phyloP scores from a whole-genome alignment of 306 rosid species.

The Fagus sylvatica region DNA sequence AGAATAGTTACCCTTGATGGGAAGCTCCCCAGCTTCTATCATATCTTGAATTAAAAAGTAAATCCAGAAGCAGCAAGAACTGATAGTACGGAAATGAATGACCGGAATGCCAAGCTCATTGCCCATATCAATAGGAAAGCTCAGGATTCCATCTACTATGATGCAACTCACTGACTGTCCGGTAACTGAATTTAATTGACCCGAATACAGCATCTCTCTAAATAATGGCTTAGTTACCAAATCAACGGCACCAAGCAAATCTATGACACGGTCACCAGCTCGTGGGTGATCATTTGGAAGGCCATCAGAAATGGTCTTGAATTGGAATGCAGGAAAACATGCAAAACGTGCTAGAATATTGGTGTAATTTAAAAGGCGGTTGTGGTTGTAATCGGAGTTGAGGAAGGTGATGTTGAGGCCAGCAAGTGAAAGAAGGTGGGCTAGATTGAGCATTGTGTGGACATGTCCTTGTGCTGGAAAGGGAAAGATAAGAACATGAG shows the following conservation, averaged over 20 bases:
- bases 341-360: slow-evolving; percentile 8
- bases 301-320: slow-evolving; percentile 33
- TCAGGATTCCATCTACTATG: slow-evolving; percentile 43
- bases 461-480: slow-evolving; percentile 32
- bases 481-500: slow-evolving; percentile 30
- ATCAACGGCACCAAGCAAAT: not conserved
- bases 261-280: not conserved
- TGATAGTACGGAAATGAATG: slow-evolving; percentile 40
- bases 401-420: slow-evolving; percentile 34
- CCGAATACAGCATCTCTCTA: slow-evolving; percentile 19
- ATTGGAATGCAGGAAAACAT: slow-evolving; percentile 29
- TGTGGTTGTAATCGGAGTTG: slow-evolving; percentile 27
- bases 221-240: slow-evolving; percentile 28
- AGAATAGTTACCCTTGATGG: slow-evolving; percentile 38
- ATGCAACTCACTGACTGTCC: slow-evolving; percentile 25
- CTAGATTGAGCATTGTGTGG: slow-evolving; percentile 35
- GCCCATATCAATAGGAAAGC: slow-evolving; percentile 33
- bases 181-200: not conserved
- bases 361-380: slow-evolving; percentile 2
- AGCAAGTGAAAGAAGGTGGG: slow-evolving; percentile 31
- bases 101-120: slow-evolving; percentile 29
- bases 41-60: slow-evolving; percentile 33
- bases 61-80: slow-evolving; percentile 50
- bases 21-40: slow-evolving; percentile 36
- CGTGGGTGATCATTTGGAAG: slow-evolving; percentile 19